These are phyloP conservation scores for Cucumis melo DNA, from an alignment of 306 rosid species.

Conservation along the genomic window DNA sequence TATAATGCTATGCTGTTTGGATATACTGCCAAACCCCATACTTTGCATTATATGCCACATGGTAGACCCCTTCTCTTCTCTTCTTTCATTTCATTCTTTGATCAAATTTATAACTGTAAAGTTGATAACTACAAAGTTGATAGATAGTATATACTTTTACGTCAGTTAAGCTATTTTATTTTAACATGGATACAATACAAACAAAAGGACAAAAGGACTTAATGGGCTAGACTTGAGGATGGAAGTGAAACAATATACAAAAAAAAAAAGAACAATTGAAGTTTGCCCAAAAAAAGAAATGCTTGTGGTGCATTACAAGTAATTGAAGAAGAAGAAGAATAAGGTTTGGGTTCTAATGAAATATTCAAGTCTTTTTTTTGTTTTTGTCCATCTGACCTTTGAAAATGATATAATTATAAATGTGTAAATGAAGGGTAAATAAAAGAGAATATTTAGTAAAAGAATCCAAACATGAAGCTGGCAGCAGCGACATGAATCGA, in stretches of 20 bases:
- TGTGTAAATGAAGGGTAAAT: not conserved
- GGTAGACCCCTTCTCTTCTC: constrained; percentile 7
- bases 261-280: not conserved
- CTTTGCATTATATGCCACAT: constrained; percentile 1
- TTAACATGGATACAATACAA: too few relatives aligned
- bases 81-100: not conserved
- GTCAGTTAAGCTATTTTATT: too few relatives aligned
- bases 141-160: too few relatives aligned
- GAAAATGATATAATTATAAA: not conserved
- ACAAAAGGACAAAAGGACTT: too few relatives aligned
- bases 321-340: not conserved
- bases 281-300: not conserved
- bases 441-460: not conserved
- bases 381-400: too few relatives aligned
- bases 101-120: too few relatives aligned
- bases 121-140: too few relatives aligned
- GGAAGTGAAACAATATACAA: not conserved
- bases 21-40: not conserved
- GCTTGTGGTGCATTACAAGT: not conserved
- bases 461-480: not conserved
- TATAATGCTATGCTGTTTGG: not conserved
- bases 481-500: not conserved
- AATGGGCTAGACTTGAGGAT: not conserved
- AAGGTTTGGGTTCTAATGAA: not conserved
- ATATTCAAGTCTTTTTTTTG: too few relatives aligned